These are phyloP conservation scores for Oryza coarctata DNA, from an alignment of 176 grass and related monocot genomes.

Conservation along the genomic window DNA sequence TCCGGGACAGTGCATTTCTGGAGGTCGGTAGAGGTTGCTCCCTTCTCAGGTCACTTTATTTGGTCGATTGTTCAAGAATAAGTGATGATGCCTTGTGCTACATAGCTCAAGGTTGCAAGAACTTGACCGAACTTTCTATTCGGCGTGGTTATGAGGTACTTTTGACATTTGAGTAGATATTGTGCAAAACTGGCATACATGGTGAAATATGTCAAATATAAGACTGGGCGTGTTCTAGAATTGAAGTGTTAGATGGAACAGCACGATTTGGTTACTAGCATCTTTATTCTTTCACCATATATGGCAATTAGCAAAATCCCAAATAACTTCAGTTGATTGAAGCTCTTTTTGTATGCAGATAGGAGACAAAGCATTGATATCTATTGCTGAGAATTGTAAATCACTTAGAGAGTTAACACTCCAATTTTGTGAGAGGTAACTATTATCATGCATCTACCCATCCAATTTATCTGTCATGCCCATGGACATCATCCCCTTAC, in stretches of 20 bases:
- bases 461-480: neutral
- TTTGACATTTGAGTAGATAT: constrained; percentile 14
- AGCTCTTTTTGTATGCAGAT: constrained; percentile 54
- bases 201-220: constrained; percentile 10
- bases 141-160: constrained; percentile 79
- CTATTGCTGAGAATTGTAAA: constrained; percentile 79
- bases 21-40: constrained; percentile 88
- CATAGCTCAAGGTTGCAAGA: constrained; percentile 79
- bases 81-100: constrained; percentile 80
- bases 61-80: constrained; percentile 73
- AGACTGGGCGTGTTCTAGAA: neutral
- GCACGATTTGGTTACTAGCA: neutral
- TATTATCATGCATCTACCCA: neutral
- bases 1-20: constrained; percentile 73
- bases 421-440: constrained; percentile 80
- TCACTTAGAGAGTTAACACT: constrained; percentile 65
- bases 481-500: neutral
- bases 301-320: neutral
- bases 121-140: constrained; percentile 75
- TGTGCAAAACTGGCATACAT: neutral
- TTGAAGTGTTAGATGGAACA: neutral
- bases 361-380: constrained; percentile 65
- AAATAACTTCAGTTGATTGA: constrained; percentile 16
- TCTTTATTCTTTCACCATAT: neutral
- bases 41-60: constrained; percentile 63